Base-by-base conservation (phyloP, 2,329 filamentous ascomycete species). In the Trichophyton benhamiae region DNA sequence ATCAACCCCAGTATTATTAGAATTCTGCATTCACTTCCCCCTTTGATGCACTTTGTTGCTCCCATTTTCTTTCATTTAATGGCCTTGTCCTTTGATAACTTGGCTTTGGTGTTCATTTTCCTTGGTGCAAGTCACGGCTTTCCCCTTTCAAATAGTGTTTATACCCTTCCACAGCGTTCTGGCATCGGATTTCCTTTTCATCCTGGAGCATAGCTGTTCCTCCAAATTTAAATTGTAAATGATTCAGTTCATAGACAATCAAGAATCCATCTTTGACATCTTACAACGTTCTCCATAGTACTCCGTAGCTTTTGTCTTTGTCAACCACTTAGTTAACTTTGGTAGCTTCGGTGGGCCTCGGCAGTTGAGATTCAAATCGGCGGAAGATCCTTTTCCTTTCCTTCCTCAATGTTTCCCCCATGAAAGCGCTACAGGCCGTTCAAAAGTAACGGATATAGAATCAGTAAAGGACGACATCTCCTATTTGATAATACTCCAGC, bases 91-190 rank as follows among this genome's bases (percentile, higher is more conserved):
- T 53, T 30, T 27, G n/a, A 36, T 17, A 15, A 55, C n/a, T 36
- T 36, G 20, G 8, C 44, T 48, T 48, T 48, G 17, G n/a, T 9
- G 9, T 9, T 20, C 9, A 27, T 27, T 27, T 49, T 25, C 25
- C 22, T 49, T 48, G 17, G n/a, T 48, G 17, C 20, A 48, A 7
- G 13, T 49, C 33, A 22, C 46, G 46, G 20, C 22, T 49, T 49
- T 15, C 8, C 13, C 11, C 33, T 13, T 38, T 9, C 11, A 11
- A 38, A 11, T 38, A n/a, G 27, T 55, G 25, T 30, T 55, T 55
- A 55, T 55, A 55, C 49, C 49, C 49, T 33, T 55, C 49, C 25
- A 36, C 49, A 36, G 49, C 49, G 49, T 55, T 55, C n/a, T 33
- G 27, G 27, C 49, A 20, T 17, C 15, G n/a, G 8, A 38, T 38